These are phyloP conservation scores for Agapanthus africanus DNA, from an alignment of 106 monocot species.

Conservation along the genomic window DNA sequence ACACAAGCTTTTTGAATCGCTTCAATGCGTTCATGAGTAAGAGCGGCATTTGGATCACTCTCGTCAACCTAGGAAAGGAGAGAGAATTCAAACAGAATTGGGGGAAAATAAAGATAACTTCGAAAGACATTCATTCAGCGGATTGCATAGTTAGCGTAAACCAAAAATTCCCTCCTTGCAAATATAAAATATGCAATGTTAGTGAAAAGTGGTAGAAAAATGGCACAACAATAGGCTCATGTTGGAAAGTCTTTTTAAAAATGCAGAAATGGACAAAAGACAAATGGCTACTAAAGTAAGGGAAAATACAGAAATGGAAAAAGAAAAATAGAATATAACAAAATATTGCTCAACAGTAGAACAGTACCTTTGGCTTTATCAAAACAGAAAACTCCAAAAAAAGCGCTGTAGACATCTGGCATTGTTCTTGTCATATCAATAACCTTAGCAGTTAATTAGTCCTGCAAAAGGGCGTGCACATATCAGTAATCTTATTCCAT, in stretches of 20 bases:
- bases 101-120: too few relatives aligned
- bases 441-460: conserved; percentile 45
- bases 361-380: conserved; percentile 63
- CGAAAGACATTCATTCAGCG: too few relatives aligned
- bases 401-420: conserved; percentile 84
- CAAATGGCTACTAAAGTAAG: background rate
- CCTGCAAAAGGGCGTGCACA: conserved; percentile 34
- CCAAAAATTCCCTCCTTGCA: too few relatives aligned
- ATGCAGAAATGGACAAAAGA: background rate
- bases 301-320: background rate
- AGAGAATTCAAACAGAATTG: too few relatives aligned
- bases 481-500: background rate
- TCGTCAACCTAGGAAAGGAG: conserved; percentile 54
- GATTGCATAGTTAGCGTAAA: too few relatives aligned
- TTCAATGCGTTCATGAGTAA: conserved; percentile 60
- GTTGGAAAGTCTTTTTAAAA: background rate
- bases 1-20: conserved; percentile 69
- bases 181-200: too few relatives aligned
- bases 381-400: conserved; percentile 64
- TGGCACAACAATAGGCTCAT: background rate
- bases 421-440: conserved; percentile 60
- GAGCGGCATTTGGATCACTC: conserved; percentile 67
- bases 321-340: background rate
- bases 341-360: background rate
- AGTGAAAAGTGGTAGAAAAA: too few relatives aligned